Evolutionary conservation across 345 rosid species (phyloP).

Genomic region (Orychophragmus violaceus): DNA sequence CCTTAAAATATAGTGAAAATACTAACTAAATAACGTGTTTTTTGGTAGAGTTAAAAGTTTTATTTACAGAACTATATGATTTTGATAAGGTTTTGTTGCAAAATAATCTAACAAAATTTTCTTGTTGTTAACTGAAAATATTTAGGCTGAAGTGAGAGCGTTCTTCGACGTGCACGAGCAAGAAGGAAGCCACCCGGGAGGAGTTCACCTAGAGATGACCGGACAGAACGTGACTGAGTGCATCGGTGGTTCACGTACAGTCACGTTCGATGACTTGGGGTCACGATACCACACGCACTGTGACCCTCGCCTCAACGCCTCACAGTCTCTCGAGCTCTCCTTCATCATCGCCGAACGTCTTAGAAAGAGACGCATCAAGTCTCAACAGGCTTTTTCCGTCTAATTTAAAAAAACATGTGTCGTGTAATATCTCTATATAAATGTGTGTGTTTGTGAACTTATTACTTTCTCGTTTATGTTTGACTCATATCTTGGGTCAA

Average conservation of each 20-base stretch:
- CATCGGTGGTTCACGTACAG: conserved; percentile 62
- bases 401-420: conserved; percentile 1
- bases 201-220: conserved; percentile 60
- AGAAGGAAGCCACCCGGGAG: conserved; percentile 77
- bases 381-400: conserved; percentile 34
- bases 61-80: neutral
- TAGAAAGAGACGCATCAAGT: conserved; percentile 54
- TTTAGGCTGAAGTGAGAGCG: conserved; percentile 62
- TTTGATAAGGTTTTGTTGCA: neutral
- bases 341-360: conserved; percentile 70
- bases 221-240: conserved; percentile 75
- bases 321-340: conserved; percentile 65
- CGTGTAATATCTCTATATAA: neutral
- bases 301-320: conserved; percentile 64
- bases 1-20: neutral
- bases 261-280: conserved; percentile 65
- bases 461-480: conserved; percentile 1
- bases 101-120: neutral
- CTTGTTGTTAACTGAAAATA: neutral
- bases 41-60: neutral
- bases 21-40: neutral
- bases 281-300: conserved; percentile 66
- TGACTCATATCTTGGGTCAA: conserved; percentile 3
- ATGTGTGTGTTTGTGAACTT: conserved; percentile 11
- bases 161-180: conserved; percentile 70